These are phyloP conservation scores for Globisporangium cystogenes DNA, from an alignment of 352 stramenopile species.

Conservation along the genomic window DNA sequence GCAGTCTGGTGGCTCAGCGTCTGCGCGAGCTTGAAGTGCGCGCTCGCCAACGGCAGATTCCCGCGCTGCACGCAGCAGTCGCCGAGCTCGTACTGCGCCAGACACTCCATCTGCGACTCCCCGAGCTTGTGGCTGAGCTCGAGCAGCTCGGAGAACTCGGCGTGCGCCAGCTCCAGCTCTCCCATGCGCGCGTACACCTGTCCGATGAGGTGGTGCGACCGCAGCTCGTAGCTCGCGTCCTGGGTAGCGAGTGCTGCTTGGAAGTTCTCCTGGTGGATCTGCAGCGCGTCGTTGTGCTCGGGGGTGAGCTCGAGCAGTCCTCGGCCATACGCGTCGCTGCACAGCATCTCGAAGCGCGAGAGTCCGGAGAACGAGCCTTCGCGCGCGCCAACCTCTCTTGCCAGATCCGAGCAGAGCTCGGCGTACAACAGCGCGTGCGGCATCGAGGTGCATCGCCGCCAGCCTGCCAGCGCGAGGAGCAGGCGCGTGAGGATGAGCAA, in stretches of 20 bases:
- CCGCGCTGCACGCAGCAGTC: slow-evolving; percentile 31
- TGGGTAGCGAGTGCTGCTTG: slow-evolving; percentile 25
- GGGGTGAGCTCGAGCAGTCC: slow-evolving; percentile 27
- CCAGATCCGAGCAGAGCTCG: slow-evolving; percentile 38
- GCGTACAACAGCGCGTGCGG: slow-evolving; percentile 27
- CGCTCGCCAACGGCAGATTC: slow-evolving; percentile 28
- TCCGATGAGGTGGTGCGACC: slow-evolving; percentile 31
- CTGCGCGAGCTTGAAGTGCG: slow-evolving; percentile 33
- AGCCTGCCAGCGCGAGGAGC: slow-evolving; percentile 31
- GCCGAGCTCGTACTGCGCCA: slow-evolving; percentile 47
- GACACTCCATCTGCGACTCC: slow-evolving; percentile 33
- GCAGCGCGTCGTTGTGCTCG: slow-evolving; percentile 32
- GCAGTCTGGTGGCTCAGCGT: slow-evolving; percentile 42
- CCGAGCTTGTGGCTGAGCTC: slow-evolving; percentile 27
- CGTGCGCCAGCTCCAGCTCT: slow-evolving; percentile 30
- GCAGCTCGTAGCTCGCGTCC: slow-evolving; percentile 38
- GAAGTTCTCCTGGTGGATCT: slow-evolving; percentile 41
- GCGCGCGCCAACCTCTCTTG: slow-evolving; percentile 19
- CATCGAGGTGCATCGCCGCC: slow-evolving; percentile 40
- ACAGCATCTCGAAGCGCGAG: slow-evolving; percentile 39
- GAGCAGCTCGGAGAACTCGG: slow-evolving; percentile 36
- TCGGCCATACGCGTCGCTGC: slow-evolving; percentile 30
- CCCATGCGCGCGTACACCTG: slow-evolving; percentile 26
- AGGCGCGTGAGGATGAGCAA: slow-evolving; percentile 39
- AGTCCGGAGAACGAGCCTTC: slow-evolving; percentile 5